These are phyloP conservation scores for Saturnispora silvae DNA, from an alignment of 805 yeast genomes.

Conservation along the genomic window DNA sequence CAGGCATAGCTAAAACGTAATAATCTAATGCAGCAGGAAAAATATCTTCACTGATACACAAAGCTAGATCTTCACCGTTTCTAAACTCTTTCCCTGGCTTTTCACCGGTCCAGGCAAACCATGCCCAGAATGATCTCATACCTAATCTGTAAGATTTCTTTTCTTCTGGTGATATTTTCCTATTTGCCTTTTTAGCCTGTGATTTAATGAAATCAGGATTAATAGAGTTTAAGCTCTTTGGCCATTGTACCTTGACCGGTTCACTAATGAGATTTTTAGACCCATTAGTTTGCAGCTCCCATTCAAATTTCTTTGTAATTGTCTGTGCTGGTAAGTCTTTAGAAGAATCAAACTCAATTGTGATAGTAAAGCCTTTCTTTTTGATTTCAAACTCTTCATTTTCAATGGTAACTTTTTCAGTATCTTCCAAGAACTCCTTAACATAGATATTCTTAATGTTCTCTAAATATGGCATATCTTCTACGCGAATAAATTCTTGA, in stretches of 20 bases:
- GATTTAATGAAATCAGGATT: conserved; percentile 43
- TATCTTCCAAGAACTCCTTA: conserved; percentile 32
- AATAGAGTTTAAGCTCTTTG: conserved; percentile 42
- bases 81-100: conserved; percentile 71
- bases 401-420: conserved; percentile 2
- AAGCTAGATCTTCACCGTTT: conserved; percentile 68
- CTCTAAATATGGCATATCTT: conserved; percentile 71
- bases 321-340: conserved; percentile 43
- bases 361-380: conserved; percentile 40
- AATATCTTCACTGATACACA: conserved; percentile 63
- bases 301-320: conserved; percentile 49
- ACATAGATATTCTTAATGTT: conserved; percentile 54
- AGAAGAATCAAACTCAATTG: conserved; percentile 41
- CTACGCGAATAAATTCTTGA: conserved; percentile 64
- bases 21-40: conserved; percentile 80
- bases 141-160: conserved; percentile 57
- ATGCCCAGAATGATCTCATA: conserved; percentile 78
- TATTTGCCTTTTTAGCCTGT: conserved; percentile 17
- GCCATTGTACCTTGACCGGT: conserved; percentile 58
- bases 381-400: conserved; percentile 5
- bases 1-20: conserved; percentile 66
- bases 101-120: conserved; percentile 77
- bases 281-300: conserved; percentile 36
- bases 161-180: conserved; percentile 36
- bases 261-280: conserved; percentile 46